phyloP scores from a whole-genome alignment of 2,329 filamentous ascomycete species.

The Bipolaris cookei region DNA sequence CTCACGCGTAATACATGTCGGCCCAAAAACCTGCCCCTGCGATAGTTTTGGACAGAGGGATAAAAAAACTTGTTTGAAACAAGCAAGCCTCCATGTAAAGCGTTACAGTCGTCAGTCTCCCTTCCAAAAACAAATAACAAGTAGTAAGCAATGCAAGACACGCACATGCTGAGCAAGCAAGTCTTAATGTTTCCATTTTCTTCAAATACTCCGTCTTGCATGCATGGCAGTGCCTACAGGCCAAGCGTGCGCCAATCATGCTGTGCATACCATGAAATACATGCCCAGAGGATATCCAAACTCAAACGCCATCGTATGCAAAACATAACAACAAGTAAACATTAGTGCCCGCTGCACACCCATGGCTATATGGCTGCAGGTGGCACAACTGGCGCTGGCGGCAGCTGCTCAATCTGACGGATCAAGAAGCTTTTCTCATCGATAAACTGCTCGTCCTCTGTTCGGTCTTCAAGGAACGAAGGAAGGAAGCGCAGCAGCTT shows the following conservation, averaged over 20 bases:
- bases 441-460: constrained; percentile 97
- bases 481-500: constrained; percentile 87
- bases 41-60: too few species aligned
- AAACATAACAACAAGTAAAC: constrained; percentile 1
- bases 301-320: constrained; percentile 18
- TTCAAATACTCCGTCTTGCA: not conserved
- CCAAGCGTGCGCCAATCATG: constrained; percentile 6
- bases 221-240: not conserved
- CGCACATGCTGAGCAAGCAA: not conserved
- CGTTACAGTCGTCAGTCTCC: not conserved
- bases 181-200: not conserved
- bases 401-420: constrained; percentile 75
- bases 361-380: constrained; percentile 25
- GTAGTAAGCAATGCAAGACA: not conserved
- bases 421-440: constrained; percentile 98
- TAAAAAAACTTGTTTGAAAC: too few species aligned
- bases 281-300: constrained; percentile 10
- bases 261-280: constrained; percentile 6
- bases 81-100: too few species aligned
- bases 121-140: not conserved
- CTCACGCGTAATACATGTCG: not conserved
- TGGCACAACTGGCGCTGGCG: constrained; percentile 39
- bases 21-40: not conserved
- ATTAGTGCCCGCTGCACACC: not conserved
- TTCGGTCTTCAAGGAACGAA: constrained; percentile 90